Evolutionary conservation across 1,139 yeast genomes (phyloP), one percentile per base, ranked within the genome.

Genomic region (Trichomonascaceae sp.): DNA sequence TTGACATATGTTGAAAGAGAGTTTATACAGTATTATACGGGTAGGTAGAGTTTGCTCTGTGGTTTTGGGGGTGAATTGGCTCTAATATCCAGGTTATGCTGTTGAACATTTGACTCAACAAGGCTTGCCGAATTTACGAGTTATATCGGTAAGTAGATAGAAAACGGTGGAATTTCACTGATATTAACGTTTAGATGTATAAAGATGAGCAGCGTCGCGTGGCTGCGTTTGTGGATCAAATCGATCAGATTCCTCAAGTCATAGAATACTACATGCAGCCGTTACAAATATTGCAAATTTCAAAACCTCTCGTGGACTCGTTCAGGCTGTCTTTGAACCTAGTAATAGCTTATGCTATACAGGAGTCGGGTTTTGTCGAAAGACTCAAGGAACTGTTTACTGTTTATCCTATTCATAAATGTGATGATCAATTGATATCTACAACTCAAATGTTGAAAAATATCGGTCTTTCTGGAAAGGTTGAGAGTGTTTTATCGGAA

Each of bases 391-490:
- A 46, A 3, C 20, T 46, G 36, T 20, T 46, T 10, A 18, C 36
- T 13, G 49, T 32, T 6, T 22, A 46, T 18, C 49, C 49, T 32
- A 30, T 46, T 32, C 49, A 46, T 15, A n/a, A 9, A 18, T 15
- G n/a, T 3, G 19, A 24, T 32, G 24, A 44, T 19, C 30, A 19
- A 20, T 10, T 44, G 27, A 27, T 27, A 8, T 8, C 18, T n/a
- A 44, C 30, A 3, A 27, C 30, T n/a, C 32, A 22, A 44, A 10
- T 7, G 10, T 27, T 44, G 12, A 22, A 27, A 9, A 27, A 20
- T 13, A 19, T 48, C 10, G 50, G 50, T 13, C 45, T 48, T 10
- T 44, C 27, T 7, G 36, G 39, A 19, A 27, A 48, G 30, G 38
- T 48, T 4, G 50, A 48, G 3, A 48, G 20, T 9, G 45, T 32